These are phyloP conservation scores for Hygrocybe punicea DNA, from an alignment of 768 basidiomycete species.

Conservation along the genomic window DNA sequence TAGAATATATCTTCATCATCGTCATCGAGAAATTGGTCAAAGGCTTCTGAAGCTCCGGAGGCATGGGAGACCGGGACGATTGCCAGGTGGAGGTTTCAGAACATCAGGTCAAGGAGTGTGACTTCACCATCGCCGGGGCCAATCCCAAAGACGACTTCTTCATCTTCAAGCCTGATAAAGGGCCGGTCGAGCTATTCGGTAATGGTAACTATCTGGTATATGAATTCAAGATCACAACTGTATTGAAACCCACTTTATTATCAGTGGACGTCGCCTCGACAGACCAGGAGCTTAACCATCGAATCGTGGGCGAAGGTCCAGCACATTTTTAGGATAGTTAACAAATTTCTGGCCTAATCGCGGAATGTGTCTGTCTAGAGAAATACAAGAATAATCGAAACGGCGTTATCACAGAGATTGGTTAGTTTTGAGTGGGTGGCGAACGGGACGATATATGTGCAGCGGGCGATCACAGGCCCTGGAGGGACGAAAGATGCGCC, in stretches of 20 bases:
- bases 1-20: conserved; percentile 8
- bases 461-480: not conserved
- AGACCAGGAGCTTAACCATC: conserved; percentile 9
- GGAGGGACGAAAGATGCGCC: not conserved
- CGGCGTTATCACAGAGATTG: not conserved
- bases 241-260: conserved; percentile 3
- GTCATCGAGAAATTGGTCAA: conserved; percentile 10
- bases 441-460: conserved; percentile 4
- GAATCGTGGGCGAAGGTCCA: too few relatives aligned
- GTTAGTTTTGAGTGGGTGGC: not conserved
- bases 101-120: too few relatives aligned
- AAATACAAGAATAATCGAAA: not conserved
- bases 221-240: conserved; percentile 2
- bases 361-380: not conserved
- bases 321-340: conserved; percentile 8
- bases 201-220: too few relatives aligned
- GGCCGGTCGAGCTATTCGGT: too few relatives aligned
- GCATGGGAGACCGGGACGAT: too few relatives aligned
- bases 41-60: too few relatives aligned
- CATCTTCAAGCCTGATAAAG: too few relatives aligned
- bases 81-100: too few relatives aligned
- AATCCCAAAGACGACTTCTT: too few relatives aligned
- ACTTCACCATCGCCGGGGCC: too few relatives aligned
- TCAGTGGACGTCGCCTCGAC: conserved; percentile 8
- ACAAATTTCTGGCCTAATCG: not conserved